These are phyloP conservation scores for Colletotrichum tropicale DNA, from an alignment of 2,329 filamentous ascomycete species.

Conservation along the genomic window DNA sequence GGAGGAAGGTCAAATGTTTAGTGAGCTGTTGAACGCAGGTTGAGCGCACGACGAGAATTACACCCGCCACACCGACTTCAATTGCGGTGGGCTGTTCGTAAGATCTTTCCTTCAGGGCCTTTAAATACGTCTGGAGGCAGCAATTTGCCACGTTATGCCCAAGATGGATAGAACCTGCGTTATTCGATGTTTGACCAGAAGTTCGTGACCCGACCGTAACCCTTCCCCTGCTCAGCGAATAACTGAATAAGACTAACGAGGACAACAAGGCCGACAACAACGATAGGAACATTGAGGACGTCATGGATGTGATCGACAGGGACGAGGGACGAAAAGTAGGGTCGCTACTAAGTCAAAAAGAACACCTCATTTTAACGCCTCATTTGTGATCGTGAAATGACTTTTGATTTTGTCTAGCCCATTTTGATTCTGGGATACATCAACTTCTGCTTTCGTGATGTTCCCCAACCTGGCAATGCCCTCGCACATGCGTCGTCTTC, in stretches of 20 bases:
- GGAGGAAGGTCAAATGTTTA: neutral
- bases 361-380: neutral
- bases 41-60: neutral
- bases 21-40: neutral
- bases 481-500: neutral
- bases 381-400: neutral
- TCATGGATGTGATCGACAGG: neutral
- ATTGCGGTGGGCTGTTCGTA: neutral
- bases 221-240: neutral
- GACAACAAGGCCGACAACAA: neutral
- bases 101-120: neutral
- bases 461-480: neutral
- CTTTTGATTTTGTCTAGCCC: neutral
- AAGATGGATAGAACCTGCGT: neutral
- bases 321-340: neutral
- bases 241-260: neutral
- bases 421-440: neutral
- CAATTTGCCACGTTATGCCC: neutral
- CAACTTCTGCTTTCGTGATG: neutral
- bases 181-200: neutral
- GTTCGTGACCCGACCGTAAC: neutral
- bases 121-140: neutral
- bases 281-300: neutral
- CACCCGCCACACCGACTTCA: neutral
- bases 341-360: accelerated